phyloP scores from a whole-genome alignment of 305 asterid genomes.

The Solanum hybrid region DNA sequence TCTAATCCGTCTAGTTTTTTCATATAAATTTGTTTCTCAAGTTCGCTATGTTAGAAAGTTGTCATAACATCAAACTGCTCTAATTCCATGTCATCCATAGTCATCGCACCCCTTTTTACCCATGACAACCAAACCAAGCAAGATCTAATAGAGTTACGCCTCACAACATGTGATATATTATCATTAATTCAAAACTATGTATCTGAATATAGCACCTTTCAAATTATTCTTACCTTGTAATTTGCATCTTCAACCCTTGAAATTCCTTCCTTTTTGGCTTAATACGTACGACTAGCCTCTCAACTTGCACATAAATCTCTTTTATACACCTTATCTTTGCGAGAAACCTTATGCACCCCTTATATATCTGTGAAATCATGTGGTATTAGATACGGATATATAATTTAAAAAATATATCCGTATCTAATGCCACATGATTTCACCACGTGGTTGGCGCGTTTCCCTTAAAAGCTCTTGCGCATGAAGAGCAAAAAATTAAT shows the following conservation, averaged over 20 bases:
- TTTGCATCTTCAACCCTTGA: not conserved
- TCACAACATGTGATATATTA: not conserved
- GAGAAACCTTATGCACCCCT: no score
- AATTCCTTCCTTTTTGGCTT: not conserved
- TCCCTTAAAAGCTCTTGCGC: not conserved
- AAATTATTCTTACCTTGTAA: not conserved
- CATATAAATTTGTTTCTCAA: not conserved
- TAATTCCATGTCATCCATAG: not conserved
- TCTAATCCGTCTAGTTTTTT: not conserved
- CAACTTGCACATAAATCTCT: no score
- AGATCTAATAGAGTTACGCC: not conserved
- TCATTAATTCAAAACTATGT: not conserved
- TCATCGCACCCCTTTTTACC: not conserved
- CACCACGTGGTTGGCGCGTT: no score
- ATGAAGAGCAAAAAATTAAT: not conserved
- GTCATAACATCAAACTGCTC: not conserved
- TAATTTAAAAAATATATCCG: no score
- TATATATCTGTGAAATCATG: no score
- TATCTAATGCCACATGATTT: no score
- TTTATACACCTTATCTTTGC: no score
- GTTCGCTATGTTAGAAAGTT: not conserved
- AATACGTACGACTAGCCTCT: no score
- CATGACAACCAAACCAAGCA: not conserved
- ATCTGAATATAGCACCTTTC: not conserved
- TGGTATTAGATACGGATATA: no score